Base-by-base conservation (phyloP, 2,329 filamentous ascomycete genomes). In the Hypoxylon sp. region DNA sequence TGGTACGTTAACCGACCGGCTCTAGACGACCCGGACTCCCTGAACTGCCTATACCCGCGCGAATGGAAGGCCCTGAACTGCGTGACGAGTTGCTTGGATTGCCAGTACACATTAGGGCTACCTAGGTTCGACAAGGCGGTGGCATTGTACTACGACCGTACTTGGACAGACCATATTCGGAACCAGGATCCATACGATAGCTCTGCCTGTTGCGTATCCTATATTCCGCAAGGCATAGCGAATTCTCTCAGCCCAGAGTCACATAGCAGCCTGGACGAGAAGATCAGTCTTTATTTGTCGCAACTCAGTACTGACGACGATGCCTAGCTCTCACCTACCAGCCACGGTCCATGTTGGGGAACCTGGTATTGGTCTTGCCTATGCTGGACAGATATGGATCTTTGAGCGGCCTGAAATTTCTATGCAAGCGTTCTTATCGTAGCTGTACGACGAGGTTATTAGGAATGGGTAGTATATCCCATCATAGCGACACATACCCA, bases 31-130 rank as follows among this genome's bases (percentile, higher is more conserved):
- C n/a, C 31, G 8, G 9, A 2, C 8, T 46, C 26, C 4, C 35
- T 55, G 6, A 24, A 40, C 1, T 48, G 31, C 35, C 43, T 62
- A 42, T 49, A 46, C 20, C 18, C 26, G 4, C 31, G 48, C 5
- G 59, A 62, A n/a, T 62, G 55, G 60, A 54, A 21, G 41, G 47
- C 24, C 21, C 24, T 15, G 13, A 23, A 13, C 11, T 11, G 1
- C 1, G 18, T 29, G 26, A n/a, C n/a, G n/a, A n/a, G n/a, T n/a
- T n/a, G n/a, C n/a, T n/a, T n/a, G n/a, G n/a, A n/a, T n/a, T n/a
- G 3, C 17, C 35, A 11, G 35, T 4, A 15, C 8, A 9, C n/a
- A 6, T 4, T 8, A 15, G 2, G 4, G 2, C 10, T 53, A 17
- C 38, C 38, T 9, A 4, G 5, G 9, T 49, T 49, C 26, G 11